phyloP scores from a whole-genome alignment of 352 stramenopile species.

The Aphanomyces cochlioides region DNA sequence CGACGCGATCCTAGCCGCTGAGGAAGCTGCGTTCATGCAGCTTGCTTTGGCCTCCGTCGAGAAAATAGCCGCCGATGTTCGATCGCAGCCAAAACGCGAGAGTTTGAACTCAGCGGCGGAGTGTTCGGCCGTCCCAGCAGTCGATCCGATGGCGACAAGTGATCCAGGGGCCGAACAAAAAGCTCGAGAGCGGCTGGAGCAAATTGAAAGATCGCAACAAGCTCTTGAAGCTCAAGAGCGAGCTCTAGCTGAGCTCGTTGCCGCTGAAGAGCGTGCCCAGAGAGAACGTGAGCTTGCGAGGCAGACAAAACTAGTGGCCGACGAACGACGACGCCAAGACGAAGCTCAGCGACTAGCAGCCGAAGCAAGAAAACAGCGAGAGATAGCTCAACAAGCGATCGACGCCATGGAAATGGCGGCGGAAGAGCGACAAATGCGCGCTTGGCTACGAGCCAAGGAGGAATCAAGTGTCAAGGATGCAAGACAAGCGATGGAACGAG shows the following conservation, averaged over 20 bases:
- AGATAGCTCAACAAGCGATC: background rate
- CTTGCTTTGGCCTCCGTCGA: background rate
- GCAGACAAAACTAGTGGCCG: background rate
- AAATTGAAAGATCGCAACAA: background rate
- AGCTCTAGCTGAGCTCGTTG: background rate
- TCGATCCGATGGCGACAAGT: background rate
- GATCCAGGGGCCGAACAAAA: background rate
- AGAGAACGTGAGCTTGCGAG: background rate
- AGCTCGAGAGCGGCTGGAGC: background rate
- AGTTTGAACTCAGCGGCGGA: too few species aligned
- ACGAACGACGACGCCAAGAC: too few species aligned
- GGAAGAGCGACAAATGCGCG: too few species aligned
- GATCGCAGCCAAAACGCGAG: background rate
- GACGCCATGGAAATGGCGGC: constrained; percentile 2
- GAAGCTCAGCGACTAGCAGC: too few species aligned
- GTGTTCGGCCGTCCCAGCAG: too few species aligned
- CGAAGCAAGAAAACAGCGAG: too few species aligned
- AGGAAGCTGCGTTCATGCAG: background rate
- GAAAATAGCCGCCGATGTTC: background rate
- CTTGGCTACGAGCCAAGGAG: background rate
- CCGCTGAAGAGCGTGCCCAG: background rate
- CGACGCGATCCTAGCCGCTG: background rate
- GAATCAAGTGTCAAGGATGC: too few species aligned
- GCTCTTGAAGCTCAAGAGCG: background rate
- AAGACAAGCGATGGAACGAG: background rate